Conservation (phyloP, 1,139 yeast species). For the Yamadazyma dushanensis region DNA sequence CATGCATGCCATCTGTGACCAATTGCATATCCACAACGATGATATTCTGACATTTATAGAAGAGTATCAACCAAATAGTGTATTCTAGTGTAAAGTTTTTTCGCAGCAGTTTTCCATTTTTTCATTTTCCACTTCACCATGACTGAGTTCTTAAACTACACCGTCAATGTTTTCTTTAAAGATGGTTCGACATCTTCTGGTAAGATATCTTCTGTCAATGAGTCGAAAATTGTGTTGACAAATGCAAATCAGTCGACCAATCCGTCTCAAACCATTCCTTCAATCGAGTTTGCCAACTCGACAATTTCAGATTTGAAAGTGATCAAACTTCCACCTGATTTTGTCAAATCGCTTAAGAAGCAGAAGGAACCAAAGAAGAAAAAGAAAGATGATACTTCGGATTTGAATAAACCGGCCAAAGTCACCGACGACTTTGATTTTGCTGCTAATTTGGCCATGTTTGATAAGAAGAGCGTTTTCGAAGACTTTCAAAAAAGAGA, state of each 20-base stretch:
- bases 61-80: constrained; percentile 8
- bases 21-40: constrained; percentile 4
- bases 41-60: constrained; percentile 10
- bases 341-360: constrained; percentile 19
- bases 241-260: constrained; percentile 27
- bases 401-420: constrained; percentile 5
- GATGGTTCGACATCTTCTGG: constrained; percentile 50
- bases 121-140: constrained; percentile 10
- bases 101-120: neutral
- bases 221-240: constrained; percentile 37
- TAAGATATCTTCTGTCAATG: constrained; percentile 43
- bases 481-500: constrained; percentile 72
- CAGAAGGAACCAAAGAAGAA: constrained; percentile 12
- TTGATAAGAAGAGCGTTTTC: constrained; percentile 79
- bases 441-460: constrained; percentile 76
- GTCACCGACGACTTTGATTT: constrained; percentile 70
- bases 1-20: constrained; percentile 2
- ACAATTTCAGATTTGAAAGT: constrained; percentile 52
- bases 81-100: constrained; percentile 4
- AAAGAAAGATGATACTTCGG: constrained; percentile 6
- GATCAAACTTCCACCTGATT: constrained; percentile 44
- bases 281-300: constrained; percentile 28
- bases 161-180: constrained; percentile 50
- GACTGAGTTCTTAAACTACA: constrained; percentile 55
- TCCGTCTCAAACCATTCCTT: constrained; percentile 20